Evolutionary conservation across 73 alveolate species (phyloP), one percentile per base, ranked within the genome.

Genomic region (Paramecium sexaurelia): DNA sequence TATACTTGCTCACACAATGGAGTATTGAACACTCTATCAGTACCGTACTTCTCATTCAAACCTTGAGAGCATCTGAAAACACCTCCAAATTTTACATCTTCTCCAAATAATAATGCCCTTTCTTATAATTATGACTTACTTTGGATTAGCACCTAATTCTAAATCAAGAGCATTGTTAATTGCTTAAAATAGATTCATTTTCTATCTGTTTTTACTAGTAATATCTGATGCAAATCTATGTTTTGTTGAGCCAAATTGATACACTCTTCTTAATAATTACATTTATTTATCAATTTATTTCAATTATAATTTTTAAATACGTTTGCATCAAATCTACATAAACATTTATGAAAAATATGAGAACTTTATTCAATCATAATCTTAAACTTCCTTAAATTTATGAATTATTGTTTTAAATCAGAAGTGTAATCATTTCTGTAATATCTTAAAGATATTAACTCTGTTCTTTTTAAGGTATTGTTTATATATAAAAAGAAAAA

Each of bases 61-160:
- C 97, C 99, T 92, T 93, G 82, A 40, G 98, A 92, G 96, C 98
- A 92, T 27, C 99, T 90, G 92, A 97, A 97, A 11, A 97, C 99
- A 2, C 99, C 99, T 33, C 99, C 99, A 84, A 97, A 97, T 37
- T 97, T 98, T 45, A 97, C 99, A 93, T 97, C 99, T 84, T 97
- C 99, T 55, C 99, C 99, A 87, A 97, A 97, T n/a, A 61, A 61
- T 61, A 61, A 61, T 61, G 83, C 83, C 83, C 83, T 61, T 29
- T 61, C 43, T 61, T 61, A 29, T 61, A 61, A 2, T 11, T 26
- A 97, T 55, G 57, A 73, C 87, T 33, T 33, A 73, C 57, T 73
- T 73, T 45, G 93, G 85, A 87, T 96, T 97, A 5, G 94, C 85
- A 45, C 87, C 92, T 55, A 96, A 68, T 37, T 95, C 97, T 47